A percentile compares a stretch with the other conserved stretches of the same genome.
phyloP scores from a whole-genome alignment of 768 basidiomycete genomes.

The Russula vinacea region DNA sequence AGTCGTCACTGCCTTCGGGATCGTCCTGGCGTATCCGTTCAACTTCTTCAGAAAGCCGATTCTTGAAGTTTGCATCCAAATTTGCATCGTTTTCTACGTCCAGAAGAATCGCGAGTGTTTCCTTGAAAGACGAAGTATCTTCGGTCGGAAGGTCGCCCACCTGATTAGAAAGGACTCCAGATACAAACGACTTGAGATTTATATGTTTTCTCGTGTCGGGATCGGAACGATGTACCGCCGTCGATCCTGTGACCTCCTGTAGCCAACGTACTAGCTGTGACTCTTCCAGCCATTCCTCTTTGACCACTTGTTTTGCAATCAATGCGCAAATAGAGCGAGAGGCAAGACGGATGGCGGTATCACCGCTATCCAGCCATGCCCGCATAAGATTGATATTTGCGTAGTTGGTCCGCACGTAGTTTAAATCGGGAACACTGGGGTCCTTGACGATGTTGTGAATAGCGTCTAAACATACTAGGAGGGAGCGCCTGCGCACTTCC shows the following conservation, averaged over 20 bases:
- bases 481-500: background rate
- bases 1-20: rapidly evolving
- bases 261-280: background rate
- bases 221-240: background rate
- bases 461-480: background rate
- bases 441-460: background rate
- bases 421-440: background rate
- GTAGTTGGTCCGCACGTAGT: background rate
- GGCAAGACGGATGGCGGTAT: background rate
- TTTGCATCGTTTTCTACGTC: too few species aligned
- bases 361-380: too few species aligned
- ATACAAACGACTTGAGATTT: background rate
- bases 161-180: background rate
- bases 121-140: too few species aligned
- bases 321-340: background rate
- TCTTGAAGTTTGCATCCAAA: too few species aligned
- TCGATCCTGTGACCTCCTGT: background rate
- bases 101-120: too few species aligned
- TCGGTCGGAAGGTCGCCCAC: too few species aligned
- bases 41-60: too few species aligned
- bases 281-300: background rate
- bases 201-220: background rate
- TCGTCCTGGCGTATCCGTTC: too few species aligned
- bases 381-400: background rate
- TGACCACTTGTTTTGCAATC: background rate